Conservation (phyloP, 371 early-diverging fungal genomes). For the Lichtheimia hyalospora region DNA sequence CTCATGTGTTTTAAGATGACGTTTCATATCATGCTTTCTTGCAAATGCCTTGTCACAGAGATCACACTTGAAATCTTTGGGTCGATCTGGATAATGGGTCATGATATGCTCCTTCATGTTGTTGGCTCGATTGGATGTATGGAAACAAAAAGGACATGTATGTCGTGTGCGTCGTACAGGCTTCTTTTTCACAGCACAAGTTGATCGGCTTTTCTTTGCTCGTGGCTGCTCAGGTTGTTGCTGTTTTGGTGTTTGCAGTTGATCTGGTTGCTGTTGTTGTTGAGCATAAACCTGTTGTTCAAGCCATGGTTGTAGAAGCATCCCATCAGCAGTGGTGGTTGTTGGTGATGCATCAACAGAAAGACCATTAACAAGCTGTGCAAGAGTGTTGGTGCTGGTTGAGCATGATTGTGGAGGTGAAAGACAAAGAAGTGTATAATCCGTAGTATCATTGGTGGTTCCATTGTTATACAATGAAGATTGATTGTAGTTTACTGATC, state of each 20-base stretch:
- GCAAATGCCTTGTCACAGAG: conserved; percentile 62
- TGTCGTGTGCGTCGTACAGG: conserved; percentile 13
- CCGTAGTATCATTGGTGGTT: not conserved
- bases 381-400: too few relatives aligned
- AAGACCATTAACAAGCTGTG: too few relatives aligned
- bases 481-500: not conserved
- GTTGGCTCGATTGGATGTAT: conserved; percentile 39
- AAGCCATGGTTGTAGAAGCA: not conserved
- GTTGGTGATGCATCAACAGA: too few relatives aligned
- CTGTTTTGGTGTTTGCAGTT: not conserved
- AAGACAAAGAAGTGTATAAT: conserved; percentile 3
- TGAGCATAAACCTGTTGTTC: not conserved
- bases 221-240: conserved; percentile 1
- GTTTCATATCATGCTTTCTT: conserved; percentile 69
- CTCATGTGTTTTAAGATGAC: conserved; percentile 47
- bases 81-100: conserved; percentile 41
- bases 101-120: conserved; percentile 48
- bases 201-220: not conserved
- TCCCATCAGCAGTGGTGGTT: too few relatives aligned
- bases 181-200: not conserved
- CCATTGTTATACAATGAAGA: too few relatives aligned
- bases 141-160: conserved; percentile 30
- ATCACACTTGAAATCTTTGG: conserved; percentile 36
- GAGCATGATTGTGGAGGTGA: too few relatives aligned
- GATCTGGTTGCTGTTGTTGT: not conserved